These are phyloP conservation scores for Biscogniauxia sp. DNA, from an alignment of 2,329 filamentous ascomycete species.

Conservation along the genomic window DNA sequence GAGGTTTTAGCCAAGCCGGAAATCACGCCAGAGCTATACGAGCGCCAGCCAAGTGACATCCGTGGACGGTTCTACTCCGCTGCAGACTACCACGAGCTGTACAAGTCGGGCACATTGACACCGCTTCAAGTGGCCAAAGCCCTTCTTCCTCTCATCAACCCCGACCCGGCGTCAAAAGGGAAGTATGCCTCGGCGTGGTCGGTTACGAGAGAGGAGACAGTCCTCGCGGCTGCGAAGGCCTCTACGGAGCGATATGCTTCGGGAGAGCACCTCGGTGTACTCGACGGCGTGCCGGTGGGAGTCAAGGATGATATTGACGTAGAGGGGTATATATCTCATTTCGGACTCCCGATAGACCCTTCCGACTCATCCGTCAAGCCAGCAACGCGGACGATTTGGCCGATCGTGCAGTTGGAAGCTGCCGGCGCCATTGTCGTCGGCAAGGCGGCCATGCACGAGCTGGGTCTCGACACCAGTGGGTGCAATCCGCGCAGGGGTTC, in stretches of 20 bases:
- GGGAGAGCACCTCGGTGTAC: conserved; percentile 62
- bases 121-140: conserved; percentile 70
- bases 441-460: conserved; percentile 77
- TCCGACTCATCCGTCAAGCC: conserved; percentile 49
- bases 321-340: conserved; percentile 65
- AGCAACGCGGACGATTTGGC: conserved; percentile 62
- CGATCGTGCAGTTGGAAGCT: conserved; percentile 67
- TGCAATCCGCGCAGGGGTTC: conserved; percentile 76
- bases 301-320: conserved; percentile 80
- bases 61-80: conserved; percentile 63
- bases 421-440: conserved; percentile 73
- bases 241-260: conserved; percentile 71
- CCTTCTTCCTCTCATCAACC: conserved; percentile 68
- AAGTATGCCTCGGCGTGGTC: conserved; percentile 72
- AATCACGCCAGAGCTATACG: conserved; percentile 41
- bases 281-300: conserved; percentile 81
- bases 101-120: conserved; percentile 66
- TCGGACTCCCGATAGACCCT: conserved; percentile 62
- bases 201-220: conserved; percentile 60
- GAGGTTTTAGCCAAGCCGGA: conserved; percentile 34
- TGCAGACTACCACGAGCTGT: conserved; percentile 74
- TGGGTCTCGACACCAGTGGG: conserved; percentile 79
- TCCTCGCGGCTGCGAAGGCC: conserved; percentile 65
- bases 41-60: conserved; percentile 39
- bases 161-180: conserved; percentile 50